phyloP scores from a whole-genome alignment of 805 yeast genomes.

The Lipomyces anomalus region DNA sequence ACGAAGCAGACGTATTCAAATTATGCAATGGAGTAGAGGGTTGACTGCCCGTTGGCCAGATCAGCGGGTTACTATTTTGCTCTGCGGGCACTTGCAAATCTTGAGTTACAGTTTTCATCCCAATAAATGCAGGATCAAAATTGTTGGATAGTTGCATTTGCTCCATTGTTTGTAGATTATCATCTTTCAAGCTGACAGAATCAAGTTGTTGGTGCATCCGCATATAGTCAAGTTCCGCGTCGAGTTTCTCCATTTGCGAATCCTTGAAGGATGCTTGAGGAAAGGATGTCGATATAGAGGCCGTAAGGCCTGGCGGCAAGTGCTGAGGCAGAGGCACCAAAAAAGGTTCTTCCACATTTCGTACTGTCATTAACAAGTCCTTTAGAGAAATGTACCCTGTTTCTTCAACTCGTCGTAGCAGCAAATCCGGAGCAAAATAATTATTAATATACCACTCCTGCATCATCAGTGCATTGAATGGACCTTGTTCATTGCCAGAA shows the following conservation, averaged over 20 bases:
- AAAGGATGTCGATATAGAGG: neutral
- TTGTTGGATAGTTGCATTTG: too few relatives aligned
- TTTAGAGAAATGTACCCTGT: slow-evolving; percentile 45
- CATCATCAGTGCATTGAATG: slow-evolving; percentile 69
- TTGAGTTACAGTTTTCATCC: too few relatives aligned
- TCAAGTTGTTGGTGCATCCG: neutral
- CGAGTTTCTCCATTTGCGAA: neutral
- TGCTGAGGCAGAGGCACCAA: slow-evolving; percentile 48
- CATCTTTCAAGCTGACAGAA: slow-evolving; percentile 1
- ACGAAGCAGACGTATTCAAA: too few relatives aligned
- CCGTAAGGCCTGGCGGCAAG: slow-evolving; percentile 31
- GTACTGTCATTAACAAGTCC: slow-evolving; percentile 46
- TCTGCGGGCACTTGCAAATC: too few relatives aligned
- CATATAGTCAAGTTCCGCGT: neutral
- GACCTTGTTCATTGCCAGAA: slow-evolving; percentile 68
- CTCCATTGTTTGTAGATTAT: too few relatives aligned
- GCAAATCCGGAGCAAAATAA: slow-evolving; percentile 51
- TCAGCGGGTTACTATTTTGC: too few relatives aligned
- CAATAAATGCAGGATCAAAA: too few relatives aligned
- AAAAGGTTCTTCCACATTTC: slow-evolving; percentile 56
- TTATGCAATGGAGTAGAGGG: too few relatives aligned
- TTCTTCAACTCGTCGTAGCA: slow-evolving; percentile 57
- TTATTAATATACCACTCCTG: slow-evolving; percentile 66
- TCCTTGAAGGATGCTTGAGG: neutral
- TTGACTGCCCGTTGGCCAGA: too few relatives aligned